Evolutionary conservation across 164 flowering plant genomes (phyloP), one percentile per base, ranked within the genome.

Genomic region (Aristolochia contorta): DNA sequence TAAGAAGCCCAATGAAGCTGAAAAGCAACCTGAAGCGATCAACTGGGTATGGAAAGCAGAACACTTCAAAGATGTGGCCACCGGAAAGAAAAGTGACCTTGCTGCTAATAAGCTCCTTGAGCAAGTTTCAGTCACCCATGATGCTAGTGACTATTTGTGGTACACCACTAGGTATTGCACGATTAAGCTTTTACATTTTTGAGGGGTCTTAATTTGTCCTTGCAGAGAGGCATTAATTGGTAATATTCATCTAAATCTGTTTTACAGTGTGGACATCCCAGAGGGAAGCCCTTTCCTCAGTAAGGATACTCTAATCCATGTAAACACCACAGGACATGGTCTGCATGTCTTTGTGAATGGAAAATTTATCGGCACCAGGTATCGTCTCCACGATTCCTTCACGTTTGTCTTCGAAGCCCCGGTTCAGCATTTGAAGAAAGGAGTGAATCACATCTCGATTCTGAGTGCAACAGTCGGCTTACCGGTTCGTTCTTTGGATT

Each of bases 121-220:
- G 71, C 97, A 91, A 67, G 68, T 86, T 51, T 72, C 71, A 70
- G 53, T 78, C 43, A 91, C 96, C 8, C 71, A 84, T 70, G 97
- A 91, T 77, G 51, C 66, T 53, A 63, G 89, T 8, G 97, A 91
- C 65, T 91, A 91, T 61, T 71, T 91, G 77, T 91, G 97, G 97
- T 91, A 91, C 73, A 69, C 80, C 71, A 84, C 96, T 71, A 83
- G 76, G 97, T 91, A 65, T 20, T 23, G 27, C 47, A 13, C 18
- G 6, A 13, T 16, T 56, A 27, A 27, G 58, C 9, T 56, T 16
- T 15, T 22, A 1, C 10, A 14, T 56, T 33, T 30, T 56, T 16
- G 4, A 0, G 19, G 41, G 33, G n/a, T n/a, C n/a, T 16, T 27
- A 15, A 56, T 18, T 27, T 19, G 12, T n/a, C 8, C 32, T 5